Evolutionary conservation across 202 grass and related monocot genomes (phyloP).

Genomic region (Musa balbisiana): DNA sequence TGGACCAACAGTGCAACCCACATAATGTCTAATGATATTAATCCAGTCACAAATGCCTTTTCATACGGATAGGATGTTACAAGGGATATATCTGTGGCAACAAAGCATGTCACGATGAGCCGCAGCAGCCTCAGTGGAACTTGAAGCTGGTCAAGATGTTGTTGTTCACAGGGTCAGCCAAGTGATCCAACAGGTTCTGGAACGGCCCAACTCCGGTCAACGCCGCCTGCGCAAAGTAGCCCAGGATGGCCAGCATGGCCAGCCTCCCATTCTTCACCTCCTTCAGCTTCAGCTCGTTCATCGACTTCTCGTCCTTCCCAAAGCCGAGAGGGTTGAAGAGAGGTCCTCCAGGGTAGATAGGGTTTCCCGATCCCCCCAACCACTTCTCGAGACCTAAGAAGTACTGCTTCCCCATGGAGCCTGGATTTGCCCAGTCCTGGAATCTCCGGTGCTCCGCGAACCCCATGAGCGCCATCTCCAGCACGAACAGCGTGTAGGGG

Average conservation of each 20-base stretch:
- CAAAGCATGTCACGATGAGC: too few relatives aligned
- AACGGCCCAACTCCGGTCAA: slow-evolving; percentile 67
- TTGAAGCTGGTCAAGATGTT: slow-evolving; percentile 92
- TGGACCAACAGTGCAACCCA: too few relatives aligned
- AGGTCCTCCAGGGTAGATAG: slow-evolving; percentile 66
- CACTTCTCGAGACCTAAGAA: slow-evolving; percentile 85
- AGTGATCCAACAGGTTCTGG: slow-evolving; percentile 88
- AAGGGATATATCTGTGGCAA: too few relatives aligned
- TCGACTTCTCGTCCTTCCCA: slow-evolving; percentile 71
- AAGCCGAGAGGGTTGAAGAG: slow-evolving; percentile 91
- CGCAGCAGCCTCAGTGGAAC: slow-evolving; percentile 53
- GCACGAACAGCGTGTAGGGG: slow-evolving; percentile 88
- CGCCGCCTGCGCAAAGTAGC: slow-evolving; percentile 52
- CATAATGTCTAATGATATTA: too few relatives aligned
- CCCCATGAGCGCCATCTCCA: slow-evolving; percentile 82
- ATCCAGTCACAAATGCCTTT: too few relatives aligned
- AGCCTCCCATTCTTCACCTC: slow-evolving; percentile 80
- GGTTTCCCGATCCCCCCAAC: slow-evolving; percentile 69
- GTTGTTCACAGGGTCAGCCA: slow-evolving; percentile 83
- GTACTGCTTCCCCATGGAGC: slow-evolving; percentile 87
- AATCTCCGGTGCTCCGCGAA: slow-evolving; percentile 95
- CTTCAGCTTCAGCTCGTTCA: slow-evolving; percentile 80
- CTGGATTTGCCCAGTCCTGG: slow-evolving; percentile 90
- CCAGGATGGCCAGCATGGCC: slow-evolving; percentile 79
- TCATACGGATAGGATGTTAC: too few relatives aligned